Evolutionary conservation across 202 grass and related monocot species (phyloP), one percentile per base, ranked within the genome.

Genomic region (Zoysia matrella): DNA sequence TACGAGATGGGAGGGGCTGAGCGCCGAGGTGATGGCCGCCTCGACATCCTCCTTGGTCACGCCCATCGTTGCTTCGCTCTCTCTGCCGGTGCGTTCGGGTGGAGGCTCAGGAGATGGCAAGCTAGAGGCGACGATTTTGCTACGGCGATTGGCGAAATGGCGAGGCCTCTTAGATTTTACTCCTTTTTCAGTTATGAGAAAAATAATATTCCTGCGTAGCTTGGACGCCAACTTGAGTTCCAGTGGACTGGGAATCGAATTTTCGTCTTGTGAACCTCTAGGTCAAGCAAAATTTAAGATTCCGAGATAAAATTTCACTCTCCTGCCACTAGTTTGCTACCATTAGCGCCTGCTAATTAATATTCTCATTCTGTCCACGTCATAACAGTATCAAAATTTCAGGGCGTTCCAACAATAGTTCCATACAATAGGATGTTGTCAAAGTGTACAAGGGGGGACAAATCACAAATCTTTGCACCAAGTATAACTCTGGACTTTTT

Each of bases 1-100:
- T 81, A 98, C 91, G 71, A 98, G 92, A 74, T 89, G 77, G 46
- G 85, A 90, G 40, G 96, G 93, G 79, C 78, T 95, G 65, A 99
- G 90, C 6, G 85, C 83, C 14, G 96, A 88, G 80, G 89, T 87
- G 70, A 99, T 79, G 75, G 89, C 80, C 68, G 89, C 80, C 78
- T 99, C 91, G 6, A 98, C 89, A 7, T 98, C 92, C 83, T 98
- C 89, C 77, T 95, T 98, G 65, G 90, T 91, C 12, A 93, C 88
- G 43, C 90, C 89, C 96, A 99, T 95, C 69, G 52, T 66, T 80
- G n/a, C 47, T 57, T 15, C 30, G 36, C 47, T 65, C 79, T 22
- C 15, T 60, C 60, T 53, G 65, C 74, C 60, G 68, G 5, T 61
- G 46, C 9, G 67, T 71, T 65, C 47, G 54, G 71, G 55, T 64